These are phyloP conservation scores for Podospora australis DNA, from an alignment of 495 filamentous ascomycete species.

Conservation along the genomic window DNA sequence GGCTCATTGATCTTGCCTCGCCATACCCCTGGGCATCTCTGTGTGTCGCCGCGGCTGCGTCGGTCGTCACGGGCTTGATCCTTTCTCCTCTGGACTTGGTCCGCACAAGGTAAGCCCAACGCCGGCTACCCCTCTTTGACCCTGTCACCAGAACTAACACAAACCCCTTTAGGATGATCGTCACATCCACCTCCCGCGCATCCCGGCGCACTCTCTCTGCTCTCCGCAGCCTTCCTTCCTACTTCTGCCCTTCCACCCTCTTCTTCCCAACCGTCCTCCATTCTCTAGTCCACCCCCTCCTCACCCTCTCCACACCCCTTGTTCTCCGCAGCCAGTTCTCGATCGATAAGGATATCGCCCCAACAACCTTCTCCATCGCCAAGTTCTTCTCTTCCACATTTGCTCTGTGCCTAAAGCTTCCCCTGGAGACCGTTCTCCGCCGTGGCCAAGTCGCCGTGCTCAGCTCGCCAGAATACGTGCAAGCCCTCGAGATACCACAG, in stretches of 20 bases:
- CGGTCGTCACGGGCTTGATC: slow-evolving; percentile 69
- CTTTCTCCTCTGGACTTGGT: slow-evolving; percentile 85
- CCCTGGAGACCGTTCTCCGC: slow-evolving; percentile 85
- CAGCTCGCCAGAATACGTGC: slow-evolving; percentile 33
- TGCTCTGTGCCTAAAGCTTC: slow-evolving; percentile 80
- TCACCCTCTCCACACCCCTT: slow-evolving; percentile 73
- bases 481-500: slow-evolving; percentile 33
- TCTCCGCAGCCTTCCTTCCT: slow-evolving; percentile 69
- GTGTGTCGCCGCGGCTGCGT: slow-evolving; percentile 73
- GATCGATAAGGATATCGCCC: slow-evolving; percentile 76
- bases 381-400: slow-evolving; percentile 67
- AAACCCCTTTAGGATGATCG: slow-evolving; percentile 50
- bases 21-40: slow-evolving; percentile 68
- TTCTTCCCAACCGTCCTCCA: slow-evolving; percentile 80
- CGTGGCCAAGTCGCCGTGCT: slow-evolving; percentile 72
- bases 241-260: slow-evolving; percentile 62
- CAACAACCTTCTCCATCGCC: slow-evolving; percentile 67
- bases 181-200: slow-evolving; percentile 67
- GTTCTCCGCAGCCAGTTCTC: slow-evolving; percentile 69
- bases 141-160: slow-evolving; percentile 13
- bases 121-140: neutral
- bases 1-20: slow-evolving; percentile 54
- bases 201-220: slow-evolving; percentile 69
- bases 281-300: slow-evolving; percentile 70
- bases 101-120: slow-evolving; percentile 60